phyloP scores from a whole-genome alignment of 2,329 filamentous ascomycete genomes.

The Claviceps sp. region DNA sequence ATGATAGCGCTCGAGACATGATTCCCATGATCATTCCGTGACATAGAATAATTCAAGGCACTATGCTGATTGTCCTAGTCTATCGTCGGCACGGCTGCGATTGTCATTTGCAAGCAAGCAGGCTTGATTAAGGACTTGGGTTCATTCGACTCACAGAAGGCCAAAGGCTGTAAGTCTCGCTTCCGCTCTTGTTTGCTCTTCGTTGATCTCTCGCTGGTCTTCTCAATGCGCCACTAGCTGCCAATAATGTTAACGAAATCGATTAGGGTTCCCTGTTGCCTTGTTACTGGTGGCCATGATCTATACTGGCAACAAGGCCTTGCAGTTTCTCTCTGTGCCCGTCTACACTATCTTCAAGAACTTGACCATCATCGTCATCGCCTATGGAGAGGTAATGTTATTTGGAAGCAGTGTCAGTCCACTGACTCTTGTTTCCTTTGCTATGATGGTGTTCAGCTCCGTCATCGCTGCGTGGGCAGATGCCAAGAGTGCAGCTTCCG shows the following conservation, averaged over 20 bases:
- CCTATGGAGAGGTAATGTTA: slow-evolving; percentile 96
- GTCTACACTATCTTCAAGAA: slow-evolving; percentile 99
- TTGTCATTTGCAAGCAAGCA: slow-evolving; percentile 66
- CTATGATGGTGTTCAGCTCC: slow-evolving; percentile 90
- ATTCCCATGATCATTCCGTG: neutral
- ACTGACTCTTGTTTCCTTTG: slow-evolving; percentile 83
- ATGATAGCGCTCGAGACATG: slow-evolving; percentile 19
- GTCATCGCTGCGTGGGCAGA: slow-evolving; percentile 95
- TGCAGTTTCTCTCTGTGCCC: slow-evolving; percentile 92
- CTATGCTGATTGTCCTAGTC: slow-evolving; percentile 39
- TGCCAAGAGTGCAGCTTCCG: slow-evolving; percentile 51
- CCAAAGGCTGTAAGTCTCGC: slow-evolving; percentile 64
- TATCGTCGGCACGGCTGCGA: slow-evolving; percentile 74
- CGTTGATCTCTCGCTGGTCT: neutral
- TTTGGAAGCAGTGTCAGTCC: slow-evolving; percentile 90
- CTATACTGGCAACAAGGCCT: slow-evolving; percentile 90
- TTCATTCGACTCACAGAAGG: slow-evolving; percentile 76
- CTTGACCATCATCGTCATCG: slow-evolving; percentile 94
- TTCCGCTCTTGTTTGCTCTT: neutral
- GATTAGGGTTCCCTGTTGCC: slow-evolving; percentile 84
- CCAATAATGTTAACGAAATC: neutral
- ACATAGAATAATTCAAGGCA: neutral
- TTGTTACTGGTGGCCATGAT: slow-evolving; percentile 97
- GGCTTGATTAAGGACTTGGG: slow-evolving; percentile 73
- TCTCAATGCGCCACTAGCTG: neutral